Conservation (phyloP, 2,329 filamentous ascomycete species). For the Alternaria infectoria region DNA sequence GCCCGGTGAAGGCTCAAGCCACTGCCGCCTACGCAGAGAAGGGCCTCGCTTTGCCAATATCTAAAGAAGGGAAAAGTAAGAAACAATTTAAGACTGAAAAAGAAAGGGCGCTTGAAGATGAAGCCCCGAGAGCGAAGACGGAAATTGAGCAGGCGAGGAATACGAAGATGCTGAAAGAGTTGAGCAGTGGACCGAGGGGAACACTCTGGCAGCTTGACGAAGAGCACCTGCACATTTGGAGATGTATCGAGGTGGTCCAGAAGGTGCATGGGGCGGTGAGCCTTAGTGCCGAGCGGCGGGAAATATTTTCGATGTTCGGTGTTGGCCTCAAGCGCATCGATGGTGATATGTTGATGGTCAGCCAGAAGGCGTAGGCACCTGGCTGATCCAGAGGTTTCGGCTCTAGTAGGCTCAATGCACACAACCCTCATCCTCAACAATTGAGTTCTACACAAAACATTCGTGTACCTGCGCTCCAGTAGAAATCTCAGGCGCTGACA, state of each 20-base stretch:
- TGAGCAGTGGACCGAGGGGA: conserved; percentile 1
- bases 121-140: not conserved
- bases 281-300: not conserved
- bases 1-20: not conserved
- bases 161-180: not conserved
- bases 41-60: not conserved
- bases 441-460: not conserved
- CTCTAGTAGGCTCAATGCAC: not conserved
- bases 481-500: not conserved
- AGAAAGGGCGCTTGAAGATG: not conserved
- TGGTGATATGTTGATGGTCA: conserved; percentile 17
- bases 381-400: not conserved
- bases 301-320: conserved; percentile 2
- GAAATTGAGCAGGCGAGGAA: not conserved
- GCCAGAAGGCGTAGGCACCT: not conserved
- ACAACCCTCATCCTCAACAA: not conserved
- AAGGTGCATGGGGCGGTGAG: not conserved
- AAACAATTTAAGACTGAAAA: not conserved
- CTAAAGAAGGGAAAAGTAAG: not conserved
- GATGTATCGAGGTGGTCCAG: conserved; percentile 7
- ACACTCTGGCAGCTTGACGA: conserved; percentile 8
- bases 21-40: not conserved
- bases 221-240: not conserved
- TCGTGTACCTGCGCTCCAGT: not conserved
- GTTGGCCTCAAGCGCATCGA: conserved; percentile 6